These are phyloP conservation scores for Tylopilus sp. DNA, from an alignment of 1,284 basidiomycete genomes.

Conservation along the genomic window DNA sequence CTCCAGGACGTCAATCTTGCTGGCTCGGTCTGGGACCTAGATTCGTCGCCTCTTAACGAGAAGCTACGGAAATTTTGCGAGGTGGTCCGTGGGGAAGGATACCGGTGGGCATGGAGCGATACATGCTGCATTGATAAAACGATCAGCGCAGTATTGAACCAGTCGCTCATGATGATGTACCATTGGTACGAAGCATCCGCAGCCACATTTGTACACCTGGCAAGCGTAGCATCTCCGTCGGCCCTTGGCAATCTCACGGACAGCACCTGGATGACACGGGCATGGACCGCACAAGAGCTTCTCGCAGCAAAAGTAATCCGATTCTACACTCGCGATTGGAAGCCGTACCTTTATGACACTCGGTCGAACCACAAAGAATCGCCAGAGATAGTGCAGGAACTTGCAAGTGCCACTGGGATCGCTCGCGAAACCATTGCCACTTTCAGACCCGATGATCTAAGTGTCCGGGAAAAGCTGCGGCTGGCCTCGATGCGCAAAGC, in stretches of 20 bases:
- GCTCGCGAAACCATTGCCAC: neutral
- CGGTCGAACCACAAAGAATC: neutral
- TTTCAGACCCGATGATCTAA: neutral
- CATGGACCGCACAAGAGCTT: neutral
- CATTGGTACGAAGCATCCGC: neutral
- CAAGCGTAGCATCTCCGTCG: neutral
- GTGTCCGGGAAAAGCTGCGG: neutral
- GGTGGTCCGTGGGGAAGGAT: neutral
- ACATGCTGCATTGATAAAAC: neutral
- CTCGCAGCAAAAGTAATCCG: neutral
- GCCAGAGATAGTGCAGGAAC: neutral
- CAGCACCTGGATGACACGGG: neutral
- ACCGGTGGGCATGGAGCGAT: neutral
- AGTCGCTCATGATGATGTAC: conserved; percentile 1
- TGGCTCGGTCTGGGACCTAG: neutral
- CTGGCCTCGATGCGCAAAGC: neutral
- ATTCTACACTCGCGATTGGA: neutral
- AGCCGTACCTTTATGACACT: neutral
- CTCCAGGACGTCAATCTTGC: neutral
- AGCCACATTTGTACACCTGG: neutral
- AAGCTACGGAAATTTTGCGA: neutral
- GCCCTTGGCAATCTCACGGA: neutral
- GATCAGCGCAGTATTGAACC: neutral
- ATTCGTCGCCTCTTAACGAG: neutral
- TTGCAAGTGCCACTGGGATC: neutral